Base-by-base conservation (phyloP, 1,139 yeast species). In the Hansenula lynferdii region DNA sequence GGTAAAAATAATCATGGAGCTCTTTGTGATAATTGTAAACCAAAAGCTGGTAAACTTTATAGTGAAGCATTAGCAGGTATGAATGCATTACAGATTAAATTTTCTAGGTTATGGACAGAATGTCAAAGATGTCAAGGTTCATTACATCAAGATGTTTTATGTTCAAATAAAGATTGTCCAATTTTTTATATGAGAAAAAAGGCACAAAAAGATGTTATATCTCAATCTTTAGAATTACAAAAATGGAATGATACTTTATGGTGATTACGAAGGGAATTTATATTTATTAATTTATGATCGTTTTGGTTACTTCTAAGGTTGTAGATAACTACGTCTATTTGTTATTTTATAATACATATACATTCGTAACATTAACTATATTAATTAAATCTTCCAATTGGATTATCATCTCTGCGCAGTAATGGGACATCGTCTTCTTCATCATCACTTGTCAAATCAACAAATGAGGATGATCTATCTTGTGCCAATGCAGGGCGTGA, bases 81-180 rank as follows among this genome's bases (percentile, higher is more conserved):
- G 72, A 85, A 87, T 54, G 79, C 78, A 36, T 64, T 92, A 48
- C 96, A 94, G 57, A 75, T 77, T 45, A 83, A 84, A 52, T 94
- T 87, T 55, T 82, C 96, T 2, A 69, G 95, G 47, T 66, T 94
- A 43, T 94, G 99, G 99, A 92, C 98, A 0, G 96, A 94, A 57
- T 94, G 99, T 59, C 99, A 94, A 64, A 70, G 97, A 48, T 94
- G 98, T 60, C 97, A 94, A 54, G 97, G 97, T 0, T 85, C 95
- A 18, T 66, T 94, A 42, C 97, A 92, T 54, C 97, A 89, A 61
- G 97, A 92, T 53, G 98, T 94, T 8, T 68, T 92, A 30, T 94
- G 99, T 60, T 83, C 96, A 0, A 87, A 92, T 51, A 89, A 89
- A 51, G 97, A 92, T 62, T 94, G 99, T 64, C 97, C 97, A 2